Conservation (phyloP, 2,329 filamentous ascomycete genomes). For the Paraconiothyrium sp. region DNA sequence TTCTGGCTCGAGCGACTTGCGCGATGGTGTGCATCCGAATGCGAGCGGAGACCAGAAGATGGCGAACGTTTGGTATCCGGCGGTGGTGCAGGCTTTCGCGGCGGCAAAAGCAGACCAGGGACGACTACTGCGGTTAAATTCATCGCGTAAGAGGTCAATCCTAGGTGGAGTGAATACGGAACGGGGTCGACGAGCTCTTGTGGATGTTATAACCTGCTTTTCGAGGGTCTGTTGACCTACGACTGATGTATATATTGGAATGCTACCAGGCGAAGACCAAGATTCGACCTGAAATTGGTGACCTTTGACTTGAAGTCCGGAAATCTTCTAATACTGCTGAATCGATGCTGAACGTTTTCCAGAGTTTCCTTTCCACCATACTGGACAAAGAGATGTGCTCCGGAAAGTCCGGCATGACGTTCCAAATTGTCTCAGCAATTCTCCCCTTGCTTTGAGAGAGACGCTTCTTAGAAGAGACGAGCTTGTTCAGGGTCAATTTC, state of each 20-base stretch:
- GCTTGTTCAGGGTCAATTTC: too few relatives aligned
- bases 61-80: constrained; percentile 45
- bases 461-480: too few relatives aligned
- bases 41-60: constrained; percentile 54
- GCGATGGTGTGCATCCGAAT: constrained; percentile 55
- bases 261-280: neutral
- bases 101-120: constrained; percentile 30
- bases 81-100: constrained; percentile 35
- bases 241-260: neutral
- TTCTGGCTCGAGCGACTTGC: constrained; percentile 40
- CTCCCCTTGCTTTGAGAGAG: too few relatives aligned
- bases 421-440: too few relatives aligned
- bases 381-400: too few relatives aligned
- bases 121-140: constrained; percentile 23
- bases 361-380: too few relatives aligned
- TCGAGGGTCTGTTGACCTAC: neutral
- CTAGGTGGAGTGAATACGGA: neutral
- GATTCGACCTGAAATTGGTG: too few relatives aligned
- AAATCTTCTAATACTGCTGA: too few relatives aligned
- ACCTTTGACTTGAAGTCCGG: too few relatives aligned
- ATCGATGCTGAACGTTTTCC: too few relatives aligned
- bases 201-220: neutral
- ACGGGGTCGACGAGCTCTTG: neutral
- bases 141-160: constrained; percentile 20
- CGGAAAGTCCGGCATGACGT: too few relatives aligned